phyloP scores from a whole-genome alignment of 495 filamentous ascomycete genomes.

The Aspergillus ellipticus region DNA sequence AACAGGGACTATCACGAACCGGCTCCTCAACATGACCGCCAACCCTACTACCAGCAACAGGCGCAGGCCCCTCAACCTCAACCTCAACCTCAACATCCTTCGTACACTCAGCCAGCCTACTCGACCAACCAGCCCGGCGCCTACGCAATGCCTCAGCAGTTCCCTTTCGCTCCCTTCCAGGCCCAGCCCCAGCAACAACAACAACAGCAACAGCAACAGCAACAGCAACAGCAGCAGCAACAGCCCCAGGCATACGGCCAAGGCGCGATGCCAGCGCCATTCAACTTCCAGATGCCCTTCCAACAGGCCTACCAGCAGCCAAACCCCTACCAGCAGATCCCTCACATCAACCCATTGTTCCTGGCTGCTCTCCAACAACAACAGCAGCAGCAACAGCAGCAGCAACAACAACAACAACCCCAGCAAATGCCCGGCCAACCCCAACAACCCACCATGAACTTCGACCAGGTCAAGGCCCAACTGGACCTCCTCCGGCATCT shows the following conservation, averaged over 20 bases:
- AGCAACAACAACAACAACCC: constrained; percentile 30
- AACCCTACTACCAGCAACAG: constrained; percentile 32
- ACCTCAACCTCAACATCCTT: constrained; percentile 19
- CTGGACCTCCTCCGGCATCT: constrained; percentile 44
- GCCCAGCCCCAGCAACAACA: no score
- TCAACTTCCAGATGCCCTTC: constrained; percentile 40
- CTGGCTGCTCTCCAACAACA: constrained; percentile 47
- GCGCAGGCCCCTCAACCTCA: constrained; percentile 21
- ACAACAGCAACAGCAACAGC: constrained; percentile 33
- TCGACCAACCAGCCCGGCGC: constrained; percentile 23
- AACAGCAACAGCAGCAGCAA: constrained; percentile 35
- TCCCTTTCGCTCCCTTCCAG: constrained; percentile 22
- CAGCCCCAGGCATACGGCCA: constrained; percentile 29
- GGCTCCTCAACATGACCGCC: constrained; percentile 35
- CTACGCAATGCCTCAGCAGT: constrained; percentile 30
- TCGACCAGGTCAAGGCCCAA: constrained; percentile 45
- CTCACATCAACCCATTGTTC: constrained; percentile 62
- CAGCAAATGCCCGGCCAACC: constrained; percentile 33
- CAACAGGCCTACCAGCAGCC: constrained; percentile 35
- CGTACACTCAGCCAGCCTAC: constrained; percentile 14
- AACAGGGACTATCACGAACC: constrained; percentile 37
- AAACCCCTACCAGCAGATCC: constrained; percentile 34
- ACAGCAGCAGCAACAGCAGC: constrained; percentile 38
- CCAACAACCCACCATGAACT: constrained; percentile 35
- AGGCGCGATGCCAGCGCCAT: constrained; percentile 27